Base-by-base conservation (phyloP, 192 early-diverging fungal genomes). In the Rhizoclosmatium sp. region DNA sequence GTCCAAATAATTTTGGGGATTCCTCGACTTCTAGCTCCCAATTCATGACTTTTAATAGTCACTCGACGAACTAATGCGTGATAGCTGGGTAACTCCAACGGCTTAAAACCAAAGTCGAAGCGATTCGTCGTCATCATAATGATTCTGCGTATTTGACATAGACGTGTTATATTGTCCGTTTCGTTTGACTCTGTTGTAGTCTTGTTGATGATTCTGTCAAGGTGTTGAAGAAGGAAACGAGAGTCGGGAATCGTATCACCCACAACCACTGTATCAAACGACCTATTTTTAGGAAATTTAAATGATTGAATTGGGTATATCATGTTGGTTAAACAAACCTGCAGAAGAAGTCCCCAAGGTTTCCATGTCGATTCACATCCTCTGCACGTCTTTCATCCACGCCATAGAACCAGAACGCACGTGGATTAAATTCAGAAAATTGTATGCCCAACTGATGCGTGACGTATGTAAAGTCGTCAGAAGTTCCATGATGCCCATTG, bases 101-200 rank as follows among this genome's bases (percentile, higher is more conserved):
- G 7, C 44, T 74, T 59, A 59, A 74, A 9, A 1, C 39, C 72
- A 44, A 62, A 74, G 46, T 74, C 72, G 46, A 74, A 74, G 7
- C 72, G 58, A 62, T 74, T 74, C 46, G 72, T 74, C 1, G 72
- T 74, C 72, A 74, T 74, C 72, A 74, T 74, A 19, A 74, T 19
- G 46, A 74, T 74, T 49, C 45, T 74, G 41, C 4, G n/a, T 4
- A 74, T 71, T n/a, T 44, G 4, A 14, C 51, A 56, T 64, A n/a
- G 21, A 9, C 61, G 61, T 7, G 51, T 54, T 31, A 0, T 31
- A 31, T 31, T 31, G 0, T 16, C 51, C 5, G 61, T 64, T 64
- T 64, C 61, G 5, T 54, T 7, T 54, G 51, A 7, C 16, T 7
- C 16, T 16, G 51, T 16, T 7, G 51, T 16, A 16, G 51, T 16